Conservation (phyloP, 805 yeast genomes). For the Torulaspora maleeae region DNA sequence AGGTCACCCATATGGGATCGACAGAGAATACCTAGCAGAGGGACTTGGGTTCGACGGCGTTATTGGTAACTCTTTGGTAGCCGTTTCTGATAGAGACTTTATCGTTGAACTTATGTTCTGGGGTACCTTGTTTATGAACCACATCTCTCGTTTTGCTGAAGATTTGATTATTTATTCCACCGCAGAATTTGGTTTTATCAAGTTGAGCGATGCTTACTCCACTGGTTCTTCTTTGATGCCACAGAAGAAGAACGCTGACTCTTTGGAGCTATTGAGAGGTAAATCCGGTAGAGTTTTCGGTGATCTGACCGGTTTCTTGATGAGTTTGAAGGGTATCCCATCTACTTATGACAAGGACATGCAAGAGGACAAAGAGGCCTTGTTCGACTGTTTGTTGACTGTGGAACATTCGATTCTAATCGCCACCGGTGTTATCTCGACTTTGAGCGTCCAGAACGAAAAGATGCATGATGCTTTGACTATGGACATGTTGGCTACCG, state of each 20-base stretch:
- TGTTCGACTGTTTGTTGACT: conserved; percentile 83
- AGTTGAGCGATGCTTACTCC: conserved; percentile 94
- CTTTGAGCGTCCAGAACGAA: conserved; percentile 65
- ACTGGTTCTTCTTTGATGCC: conserved; percentile 99
- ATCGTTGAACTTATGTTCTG: conserved; percentile 94
- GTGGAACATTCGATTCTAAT: conserved; percentile 91
- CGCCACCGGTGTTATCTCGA: conserved; percentile 94
- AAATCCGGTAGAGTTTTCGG: conserved; percentile 98
- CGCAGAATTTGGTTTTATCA: conserved; percentile 93
- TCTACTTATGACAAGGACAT: conserved; percentile 96
- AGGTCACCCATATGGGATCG: conserved; percentile 99
- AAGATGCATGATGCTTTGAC: conserved; percentile 86
- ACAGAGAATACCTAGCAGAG: conserved; percentile 80
- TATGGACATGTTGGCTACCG: conserved; percentile 99
- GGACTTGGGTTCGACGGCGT: conserved; percentile 77
- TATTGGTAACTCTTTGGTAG: conserved; percentile 94
- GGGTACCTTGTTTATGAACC: conserved; percentile 93
- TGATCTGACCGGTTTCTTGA: conserved; percentile 88
- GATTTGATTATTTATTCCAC: conserved; percentile 94
- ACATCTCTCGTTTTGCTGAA: conserved; percentile 88
- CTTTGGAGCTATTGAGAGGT: conserved; percentile 91
- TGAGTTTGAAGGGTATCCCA: conserved; percentile 95
- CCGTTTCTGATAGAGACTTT: conserved; percentile 96
- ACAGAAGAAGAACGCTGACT: conserved; percentile 97
- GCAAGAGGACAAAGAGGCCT: conserved; percentile 99